phyloP scores from a whole-genome alignment of 768 basidiomycete genomes.

The Boletus huronensis region DNA sequence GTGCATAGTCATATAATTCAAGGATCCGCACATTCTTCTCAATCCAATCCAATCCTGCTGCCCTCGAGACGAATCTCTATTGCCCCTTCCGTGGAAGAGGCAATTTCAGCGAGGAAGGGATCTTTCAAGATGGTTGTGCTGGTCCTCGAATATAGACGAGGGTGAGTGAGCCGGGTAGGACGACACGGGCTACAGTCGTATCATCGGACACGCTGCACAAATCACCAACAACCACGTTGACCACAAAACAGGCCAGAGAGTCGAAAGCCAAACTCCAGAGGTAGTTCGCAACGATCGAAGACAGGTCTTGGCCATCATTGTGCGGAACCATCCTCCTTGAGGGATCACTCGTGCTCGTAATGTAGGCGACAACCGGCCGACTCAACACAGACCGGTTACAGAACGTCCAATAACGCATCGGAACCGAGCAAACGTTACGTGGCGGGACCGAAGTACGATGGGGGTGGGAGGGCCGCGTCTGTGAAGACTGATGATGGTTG shows the following conservation, averaged over 20 bases:
- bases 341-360: background rate
- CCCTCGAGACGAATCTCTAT: conserved; percentile 59
- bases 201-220: conserved; percentile 11
- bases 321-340: background rate
- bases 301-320: conserved; percentile 34
- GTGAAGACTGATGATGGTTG: conserved; percentile 16
- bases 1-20: conserved; percentile 21
- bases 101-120: conserved; percentile 36
- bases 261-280: conserved; percentile 24
- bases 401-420: conserved; percentile 16
- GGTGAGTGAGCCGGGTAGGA: conserved; percentile 11
- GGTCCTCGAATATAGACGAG: conserved; percentile 13
- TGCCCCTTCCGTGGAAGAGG: conserved; percentile 42
- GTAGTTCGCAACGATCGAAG: conserved; percentile 12
- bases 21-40: conserved; percentile 11
- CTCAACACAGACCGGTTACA: conserved; percentile 21
- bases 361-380: background rate
- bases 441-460: conserved; percentile 17
- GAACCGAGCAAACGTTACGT: conserved; percentile 39
- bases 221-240: conserved; percentile 5
- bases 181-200: conserved; percentile 3
- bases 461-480: conserved; percentile 24
- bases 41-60: conserved; percentile 30
- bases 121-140: conserved; percentile 9
- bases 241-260: conserved; percentile 18